Evolutionary conservation across 805 yeast genomes (phyloP), one percentile per base, ranked within the genome.

Genomic region (Komagataella populi): DNA sequence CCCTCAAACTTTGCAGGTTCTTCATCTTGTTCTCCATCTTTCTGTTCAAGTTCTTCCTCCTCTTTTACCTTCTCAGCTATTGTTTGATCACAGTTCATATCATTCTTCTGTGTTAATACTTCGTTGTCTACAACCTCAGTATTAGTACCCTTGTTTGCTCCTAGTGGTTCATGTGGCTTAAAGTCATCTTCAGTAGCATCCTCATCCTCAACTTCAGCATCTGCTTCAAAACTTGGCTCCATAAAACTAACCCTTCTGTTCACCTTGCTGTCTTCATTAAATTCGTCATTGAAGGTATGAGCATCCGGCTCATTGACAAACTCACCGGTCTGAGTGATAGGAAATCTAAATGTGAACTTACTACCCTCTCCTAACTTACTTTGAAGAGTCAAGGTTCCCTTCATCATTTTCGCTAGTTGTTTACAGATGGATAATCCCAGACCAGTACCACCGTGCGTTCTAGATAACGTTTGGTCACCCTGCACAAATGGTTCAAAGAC

Each of bases 401-500:
- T 72, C 96, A 88, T 88, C 79, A 87, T 77, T 44, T 73, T 75
- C 0, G 95, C 95, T 49, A 89, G 72, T 64, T 89, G 96, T 50
- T 84, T 70, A 64, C 96, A 89, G 59, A 88, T 88, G 4, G 77
- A 71, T 47, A 91, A 74, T 1, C 99, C 99, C 48, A 91, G 71
- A 2, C 98, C 99, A 0, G 97, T 93, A 57, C 99, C 99, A 53
- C 98, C 97, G 61, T 85, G 83, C 52, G 90, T 87, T 61, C 96
- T 75, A 4, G 96, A 86, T 23, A 88, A 71, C 10, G 46, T 44
- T 10, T 44, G 46, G 61, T 91, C 98, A 50, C 98, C 99, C 68
- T 91, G 99, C 17, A 90, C 89, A 70, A 91, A 91, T 1, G 98
- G 97, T 60, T 93, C 97, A 65, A 91, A 91, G 1, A 91, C 95